Evolutionary conservation across 2,329 filamentous ascomycete species (phyloP).

Genomic region (Coniella vitis): DNA sequence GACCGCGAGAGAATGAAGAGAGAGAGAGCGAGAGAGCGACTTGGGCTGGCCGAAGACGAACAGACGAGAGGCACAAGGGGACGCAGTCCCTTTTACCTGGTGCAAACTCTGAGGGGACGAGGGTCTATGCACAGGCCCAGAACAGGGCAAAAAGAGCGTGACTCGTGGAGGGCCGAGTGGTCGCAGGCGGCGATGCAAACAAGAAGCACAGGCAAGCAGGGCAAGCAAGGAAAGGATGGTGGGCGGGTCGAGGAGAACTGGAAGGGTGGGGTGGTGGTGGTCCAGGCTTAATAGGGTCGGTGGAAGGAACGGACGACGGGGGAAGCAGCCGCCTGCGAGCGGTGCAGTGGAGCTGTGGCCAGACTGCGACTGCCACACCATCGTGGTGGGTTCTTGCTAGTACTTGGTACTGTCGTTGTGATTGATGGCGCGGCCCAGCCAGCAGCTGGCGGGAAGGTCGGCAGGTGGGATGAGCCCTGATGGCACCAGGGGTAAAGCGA

Average conservation of each 20-base stretch:
- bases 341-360: too few relatives aligned
- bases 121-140: slow-evolving; percentile 4
- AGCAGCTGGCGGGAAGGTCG: background rate
- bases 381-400: too few relatives aligned
- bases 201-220: background rate
- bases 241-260: background rate
- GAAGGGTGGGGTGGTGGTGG: background rate
- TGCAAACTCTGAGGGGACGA: slow-evolving; percentile 3
- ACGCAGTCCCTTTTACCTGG: too few relatives aligned
- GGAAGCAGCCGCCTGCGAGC: background rate
- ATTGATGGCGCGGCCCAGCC: too few relatives aligned
- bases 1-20: background rate
- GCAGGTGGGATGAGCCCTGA: background rate
- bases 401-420: too few relatives aligned
- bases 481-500: background rate
- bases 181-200: background rate
- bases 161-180: slow-evolving; percentile 1
- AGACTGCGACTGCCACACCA: too few relatives aligned
- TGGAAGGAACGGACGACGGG: slow-evolving; percentile 8
- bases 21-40: background rate
- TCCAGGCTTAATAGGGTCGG: slow-evolving; percentile 1
- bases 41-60: background rate
- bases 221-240: background rate
- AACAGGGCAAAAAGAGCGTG: background rate
- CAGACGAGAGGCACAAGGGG: background rate